Evolutionary conservation across 345 rosid species (phyloP), one percentile per base, ranked within the genome.

Genomic region (Rubroshorea leprosula): DNA sequence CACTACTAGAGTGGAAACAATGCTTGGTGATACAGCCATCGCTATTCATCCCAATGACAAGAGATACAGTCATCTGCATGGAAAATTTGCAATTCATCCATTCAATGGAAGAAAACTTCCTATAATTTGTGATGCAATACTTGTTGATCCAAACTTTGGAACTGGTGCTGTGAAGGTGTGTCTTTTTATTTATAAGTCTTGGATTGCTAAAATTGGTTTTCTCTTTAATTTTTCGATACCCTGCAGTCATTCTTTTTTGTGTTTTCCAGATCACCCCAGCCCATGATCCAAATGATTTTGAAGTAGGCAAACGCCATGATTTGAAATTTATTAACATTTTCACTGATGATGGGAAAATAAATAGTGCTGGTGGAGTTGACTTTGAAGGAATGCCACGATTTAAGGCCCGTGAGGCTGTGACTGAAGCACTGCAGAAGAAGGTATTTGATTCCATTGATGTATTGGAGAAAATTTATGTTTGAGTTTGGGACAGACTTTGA

Each of bases 81-180:
- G 84, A n/a, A 93, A 85, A 63, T 85, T 58, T 74, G 97, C 88
- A 41, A 64, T 82, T 25, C 99, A 93, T 58, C 99, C 99, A 12
- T 93, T 93, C 73, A 89, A 79, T 61, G 92, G 96, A 61, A 79
- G 97, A 58, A 93, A 76, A 70, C 80, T 87, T 53, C 97, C 83
- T 11, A 79, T 93, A 41, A 62, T 93, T 49, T 80, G 94, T 66
- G 99, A 93, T 75, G 77, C 73, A 29, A 66, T 72, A 51, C 90
- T 93, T 60, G 97, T 93, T 65, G 96, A 85, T 80, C 96, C 87
- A 3, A 75, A 53, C 6, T 93, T 93, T 67, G 97, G 99, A 53
- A 93, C 99, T 68, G 99, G 99, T 61, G 94, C 94, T 69, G 99
- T 93, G 49, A 93, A 93, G 97, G 96, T 87, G 69, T 53, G 24